Percentiles rank a stretch among this genome's conserved stretches.
Conservation (phyloP, 1,284 basidiomycete genomes). For the Ceratobasidium sp. region DNA sequence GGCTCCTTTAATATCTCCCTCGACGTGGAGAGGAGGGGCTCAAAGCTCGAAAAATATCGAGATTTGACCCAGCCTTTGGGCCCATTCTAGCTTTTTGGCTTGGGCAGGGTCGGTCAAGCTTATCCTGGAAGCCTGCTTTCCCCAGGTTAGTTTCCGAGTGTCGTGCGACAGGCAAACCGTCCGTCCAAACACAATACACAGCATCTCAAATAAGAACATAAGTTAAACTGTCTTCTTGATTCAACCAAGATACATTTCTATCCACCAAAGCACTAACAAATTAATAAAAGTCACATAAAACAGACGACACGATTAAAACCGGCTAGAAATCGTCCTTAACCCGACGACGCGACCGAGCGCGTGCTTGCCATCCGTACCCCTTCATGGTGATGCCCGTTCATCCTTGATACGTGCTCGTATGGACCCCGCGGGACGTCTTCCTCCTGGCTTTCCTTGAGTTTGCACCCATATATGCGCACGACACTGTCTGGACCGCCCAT, state of each 20-base stretch:
- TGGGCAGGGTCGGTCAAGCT: too few relatives aligned
- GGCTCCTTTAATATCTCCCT: too few relatives aligned
- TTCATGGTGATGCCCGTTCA: conserved; percentile 25
- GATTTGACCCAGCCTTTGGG: too few relatives aligned
- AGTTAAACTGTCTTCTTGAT: too few relatives aligned
- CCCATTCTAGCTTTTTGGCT: too few relatives aligned
- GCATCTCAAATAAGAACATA: neutral
- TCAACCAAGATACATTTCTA: too few relatives aligned
- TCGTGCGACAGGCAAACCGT: too few relatives aligned
- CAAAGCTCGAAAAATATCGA: too few relatives aligned
- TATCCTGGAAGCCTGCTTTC: too few relatives aligned
- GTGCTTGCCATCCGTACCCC: conserved; percentile 25
- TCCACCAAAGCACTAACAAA: neutral
- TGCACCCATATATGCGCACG: conserved; percentile 43
- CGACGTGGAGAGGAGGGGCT: too few relatives aligned
- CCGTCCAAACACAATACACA: neutral
- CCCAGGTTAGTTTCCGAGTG: too few relatives aligned
- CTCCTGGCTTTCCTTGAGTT: conserved; percentile 38
- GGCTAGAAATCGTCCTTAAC: neutral
- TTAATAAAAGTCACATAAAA: neutral
- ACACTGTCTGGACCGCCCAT: conserved; percentile 74
- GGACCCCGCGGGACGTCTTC: conserved; percentile 25
- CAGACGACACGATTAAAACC: neutral
- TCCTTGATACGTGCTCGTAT: neutral
- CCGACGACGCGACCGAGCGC: conserved; percentile 24